Base-by-base conservation (phyloP, 768 basidiomycete genomes). In the Panaeolus cyanescens region DNA sequence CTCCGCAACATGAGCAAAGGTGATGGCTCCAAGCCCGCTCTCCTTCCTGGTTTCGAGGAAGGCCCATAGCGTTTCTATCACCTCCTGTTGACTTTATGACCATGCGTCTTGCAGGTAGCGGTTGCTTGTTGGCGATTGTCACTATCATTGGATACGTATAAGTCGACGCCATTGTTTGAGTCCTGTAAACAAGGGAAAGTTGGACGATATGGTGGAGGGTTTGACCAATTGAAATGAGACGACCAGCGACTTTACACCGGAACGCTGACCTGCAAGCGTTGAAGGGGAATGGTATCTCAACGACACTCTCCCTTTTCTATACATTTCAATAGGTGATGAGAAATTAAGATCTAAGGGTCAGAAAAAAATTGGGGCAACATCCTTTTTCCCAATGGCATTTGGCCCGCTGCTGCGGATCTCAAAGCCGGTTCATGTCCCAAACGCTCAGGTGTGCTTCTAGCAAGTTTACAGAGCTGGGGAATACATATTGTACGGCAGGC, bases 1-100 rank as follows among this genome's bases (percentile, higher is more conserved):
- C 70, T 30, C 71, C 66, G 59, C 70, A 70, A 61, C 75, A 77
- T n/a, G 66, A 66, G 40, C 65, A 75, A 9, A 76, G 61, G 1
- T 69, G 71, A 64, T 73, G 67, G 39, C 73, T 75, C 75, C 75
- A 77, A 32, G 72, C 75, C 60, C 82, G 73, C 25, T 37, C 13
- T 10, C 36, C 36, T 10, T 37, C 13, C 36, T 37, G 13, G n/a
- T 37, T n/a, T 13, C 36, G 13, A 37, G 36, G 36, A 37, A 37
- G 36, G 12, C 36, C 12, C 36, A 13, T 37, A 17, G n/a, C 36
- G 12, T 37, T 37, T 37, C 12, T 37, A 17, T 13, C 12, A 4
- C 36, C 36, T 4, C 36, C 12, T 13, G n/a, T n/a, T 37, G 12
- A 3, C 36, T 37, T 13, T 4, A 37, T 37, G 12, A 13, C 4